These are phyloP conservation scores for Medicago ruthenica DNA, from an alignment of 306 rosid species.

Conservation along the genomic window DNA sequence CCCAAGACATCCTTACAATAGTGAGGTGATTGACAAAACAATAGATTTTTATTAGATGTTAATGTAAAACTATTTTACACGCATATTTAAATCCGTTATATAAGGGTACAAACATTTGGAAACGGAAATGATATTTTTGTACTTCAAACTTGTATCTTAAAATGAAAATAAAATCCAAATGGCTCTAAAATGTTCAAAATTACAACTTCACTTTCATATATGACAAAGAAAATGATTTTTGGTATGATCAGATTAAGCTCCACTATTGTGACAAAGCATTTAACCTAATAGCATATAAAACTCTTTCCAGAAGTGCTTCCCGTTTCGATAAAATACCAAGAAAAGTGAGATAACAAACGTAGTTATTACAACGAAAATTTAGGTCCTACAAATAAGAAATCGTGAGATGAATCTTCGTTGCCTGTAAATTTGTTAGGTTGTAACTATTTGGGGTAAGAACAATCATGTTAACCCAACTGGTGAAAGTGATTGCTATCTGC, in stretches of 20 bases:
- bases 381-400: neutral
- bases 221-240: neutral
- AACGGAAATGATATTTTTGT: neutral
- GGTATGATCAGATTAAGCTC: neutral
- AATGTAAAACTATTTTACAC: no score
- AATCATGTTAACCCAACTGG: slow-evolving; percentile 46
- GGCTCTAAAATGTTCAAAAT: neutral
- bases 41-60: no score
- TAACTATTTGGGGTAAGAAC: slow-evolving; percentile 1
- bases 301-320: neutral
- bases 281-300: slow-evolving; percentile 1
- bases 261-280: neutral
- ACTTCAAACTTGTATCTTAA: neutral
- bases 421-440: neutral
- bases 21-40: no score
- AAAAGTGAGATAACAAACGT: neutral
- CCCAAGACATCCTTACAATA: no score
- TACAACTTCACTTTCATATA: neutral
- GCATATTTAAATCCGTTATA: no score
- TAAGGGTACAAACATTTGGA: no score
- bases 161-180: neutral
- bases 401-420: slow-evolving; percentile 33
- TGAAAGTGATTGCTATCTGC: slow-evolving; percentile 45
- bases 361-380: neutral
- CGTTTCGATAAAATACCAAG: neutral